Base-by-base conservation (phyloP, 768 basidiomycete species). In the Auricularia cornea region DNA sequence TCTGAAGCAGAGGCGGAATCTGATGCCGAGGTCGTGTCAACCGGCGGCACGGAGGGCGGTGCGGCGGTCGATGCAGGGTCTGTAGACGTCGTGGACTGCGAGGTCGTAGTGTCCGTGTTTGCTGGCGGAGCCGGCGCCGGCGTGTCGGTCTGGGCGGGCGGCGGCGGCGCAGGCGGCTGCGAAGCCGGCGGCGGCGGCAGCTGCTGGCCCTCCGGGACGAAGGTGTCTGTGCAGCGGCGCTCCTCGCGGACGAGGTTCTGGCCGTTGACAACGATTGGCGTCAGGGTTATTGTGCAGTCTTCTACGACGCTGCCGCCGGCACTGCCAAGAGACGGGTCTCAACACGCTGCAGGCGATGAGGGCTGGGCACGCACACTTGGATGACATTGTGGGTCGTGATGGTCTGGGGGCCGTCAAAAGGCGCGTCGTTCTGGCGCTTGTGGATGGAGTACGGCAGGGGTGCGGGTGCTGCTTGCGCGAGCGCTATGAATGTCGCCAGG, bases 271-370 rank as follows among this genome's bases (percentile, higher is more conserved):
- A 76, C 80, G 52, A 81, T 77, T 5, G 83, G 85, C 3, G 81
- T 85, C 57, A 87, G 76, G 11, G 82, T 81, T 59, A 84, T 74
- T 11, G 80, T 76, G 70, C 87, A 89, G n/a, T 79, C 84, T 74
- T 84, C 77, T 48, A 77, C 82, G 72, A 84, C 74, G 31, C 73
- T 71, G 20, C 86, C 86, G 62, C 78, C 74, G 54, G 67, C 60
- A 63, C 71, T 63, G 63, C 29, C 14, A 16, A 48, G 59, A 60
- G 4, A 33, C 35, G 12, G 20, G 62, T 14, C 18, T 63, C n/a
- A 30, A 8, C 18, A 30, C 31, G 62, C 16, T 23, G 38, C 20
- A 29, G 61, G 61, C 44, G 31, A 48, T 59, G 16, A 33, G 5
- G 30, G 35, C 28, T 32, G 38, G 18, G 56, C 18, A 75, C 83